Base-by-base conservation (phyloP, 2,329 filamentous ascomycete genomes). In the Pseudogymnoascus sp. region DNA sequence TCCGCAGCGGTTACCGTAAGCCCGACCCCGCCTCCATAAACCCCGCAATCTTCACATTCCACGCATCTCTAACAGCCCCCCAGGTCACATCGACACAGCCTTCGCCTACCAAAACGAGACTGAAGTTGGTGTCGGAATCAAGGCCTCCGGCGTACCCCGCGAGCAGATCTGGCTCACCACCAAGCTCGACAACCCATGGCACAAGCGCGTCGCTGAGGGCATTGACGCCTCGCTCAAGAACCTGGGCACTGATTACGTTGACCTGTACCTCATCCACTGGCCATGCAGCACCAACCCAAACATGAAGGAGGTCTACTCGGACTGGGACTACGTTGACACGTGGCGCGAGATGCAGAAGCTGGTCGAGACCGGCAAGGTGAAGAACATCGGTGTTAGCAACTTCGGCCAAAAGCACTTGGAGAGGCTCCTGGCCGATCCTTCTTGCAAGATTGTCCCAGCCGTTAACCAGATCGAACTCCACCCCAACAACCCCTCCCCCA, bases 381-480 rank as follows among this genome's bases (percentile, higher is more conserved):
- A 81, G 75, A 91, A 90, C 79, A 91, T 93, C 72, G 90, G 90
- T 69, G 88, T 94, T 63, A 91, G 89, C 75, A 95, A 95, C 81
- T 94, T 95, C 74, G 88, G 82, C 66, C 90, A 92, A 73, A 84
- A 79, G 74, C 90, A 94, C 76, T 79, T 94, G 38, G 88, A 93
- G 80, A 89, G 84, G 74, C 81, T 94, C 63, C 79, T 94, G 65
- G 84, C 81, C 68, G 82, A 88, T 68, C 81, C 84, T 9, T 80
- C 79, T 66, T 84, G 80, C 77, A 86, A 86, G 80, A 75, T 81
- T 65, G 74, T 80, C 60, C 83, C 83, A 12, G 87, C 89, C 15
- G 89, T 91, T 67, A 92, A 93, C 82, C 90, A 94, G 76, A 84
- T 91, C 73, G 90, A 92, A 76, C 81, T 92, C 21, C 89, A 92